Evolutionary conservation across 2,329 filamentous ascomycete species (phyloP), one percentile per base, ranked within the genome.

Genomic region (Chaetomium sp.): DNA sequence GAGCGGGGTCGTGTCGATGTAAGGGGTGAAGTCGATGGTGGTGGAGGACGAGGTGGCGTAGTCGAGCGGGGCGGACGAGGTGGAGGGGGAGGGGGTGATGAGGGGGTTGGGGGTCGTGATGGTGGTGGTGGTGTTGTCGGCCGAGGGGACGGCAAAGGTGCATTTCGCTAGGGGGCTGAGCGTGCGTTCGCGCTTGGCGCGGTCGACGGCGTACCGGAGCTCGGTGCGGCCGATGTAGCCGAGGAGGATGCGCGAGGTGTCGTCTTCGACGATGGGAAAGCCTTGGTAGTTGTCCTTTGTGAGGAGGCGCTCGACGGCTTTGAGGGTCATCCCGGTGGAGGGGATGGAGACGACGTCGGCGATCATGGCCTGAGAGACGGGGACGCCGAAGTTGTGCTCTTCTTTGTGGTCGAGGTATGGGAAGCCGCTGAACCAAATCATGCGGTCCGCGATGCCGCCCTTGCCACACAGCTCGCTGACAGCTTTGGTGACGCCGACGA

Each of bases 401-500:
- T 98, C 94, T 75, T 99, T 99, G 77, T 91, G 96, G 78, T 99
- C 95, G 2, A 99, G 83, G 78, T 96, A 99, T 0, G 95, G 95
- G 73, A 97, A 97, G 1, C 95, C 95, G 71, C 92, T 98, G 79
- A 97, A 97, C 90, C 93, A 97, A 72, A 99, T 99, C 92, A 97
- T 97, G 67, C 93, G 90, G 76, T 99, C 95, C 25, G 95, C 95
- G 65, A 99, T 98, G 55, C 95, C 95, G 33, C 94, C 95, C 74
- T 94, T 96, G n/a, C 93, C 92, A 73, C 96, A 95, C 13, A 93
- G 83, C 70, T 96, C 92, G 67, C 91, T 89, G 55, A 99, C 91
- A 16, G 91, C 91, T 80, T 99, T 99, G 47, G 94, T 98, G 35
- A 97, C 90, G 57, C 95, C 95, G 2, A 98, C 95, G 0, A 98